These are phyloP conservation scores for Carex littledalei DNA, from an alignment of 176 grass and related monocot species.

Conservation along the genomic window DNA sequence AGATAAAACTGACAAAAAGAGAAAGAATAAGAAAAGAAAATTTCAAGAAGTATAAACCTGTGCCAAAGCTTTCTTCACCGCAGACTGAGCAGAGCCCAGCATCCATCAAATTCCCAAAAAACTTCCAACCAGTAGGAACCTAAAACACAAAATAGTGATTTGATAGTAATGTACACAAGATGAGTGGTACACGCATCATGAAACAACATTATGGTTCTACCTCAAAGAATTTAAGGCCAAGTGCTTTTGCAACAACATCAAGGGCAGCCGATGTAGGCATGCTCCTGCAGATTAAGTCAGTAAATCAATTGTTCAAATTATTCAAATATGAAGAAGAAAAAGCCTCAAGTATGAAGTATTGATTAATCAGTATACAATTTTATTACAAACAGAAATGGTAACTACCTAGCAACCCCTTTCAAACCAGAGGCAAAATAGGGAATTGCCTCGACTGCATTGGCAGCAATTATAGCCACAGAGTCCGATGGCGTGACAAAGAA, in stretches of 20 bases:
- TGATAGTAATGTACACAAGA: conserved; percentile 7
- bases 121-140: conserved; percentile 99
- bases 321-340: conserved; percentile 4
- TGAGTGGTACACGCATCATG: neutral
- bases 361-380: conserved; percentile 13
- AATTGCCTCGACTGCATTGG: conserved; percentile 93
- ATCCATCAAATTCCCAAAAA: conserved; percentile 99
- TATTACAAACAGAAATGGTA: neutral
- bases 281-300: conserved; percentile 63
- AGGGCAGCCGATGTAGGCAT: conserved; percentile 99
- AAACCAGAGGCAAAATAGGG: conserved; percentile 93
- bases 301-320: conserved; percentile 10
- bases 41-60: conserved; percentile 40
- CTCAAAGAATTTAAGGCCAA: conserved; percentile 98
- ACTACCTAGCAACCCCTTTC: conserved; percentile 97
- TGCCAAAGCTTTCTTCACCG: conserved; percentile 99
- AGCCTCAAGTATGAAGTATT: neutral
- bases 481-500: conserved; percentile 99
- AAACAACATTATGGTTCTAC: conserved; percentile 31
- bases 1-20: neutral
- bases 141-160: conserved; percentile 37
- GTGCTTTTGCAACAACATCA: conserved; percentile 90
- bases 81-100: conserved; percentile 94
- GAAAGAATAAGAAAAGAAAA: neutral
- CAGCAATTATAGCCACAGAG: conserved; percentile 96